These are phyloP conservation scores for Lanmaoa pseudosensibilis DNA, from an alignment of 768 basidiomycete genomes.

Conservation along the genomic window DNA sequence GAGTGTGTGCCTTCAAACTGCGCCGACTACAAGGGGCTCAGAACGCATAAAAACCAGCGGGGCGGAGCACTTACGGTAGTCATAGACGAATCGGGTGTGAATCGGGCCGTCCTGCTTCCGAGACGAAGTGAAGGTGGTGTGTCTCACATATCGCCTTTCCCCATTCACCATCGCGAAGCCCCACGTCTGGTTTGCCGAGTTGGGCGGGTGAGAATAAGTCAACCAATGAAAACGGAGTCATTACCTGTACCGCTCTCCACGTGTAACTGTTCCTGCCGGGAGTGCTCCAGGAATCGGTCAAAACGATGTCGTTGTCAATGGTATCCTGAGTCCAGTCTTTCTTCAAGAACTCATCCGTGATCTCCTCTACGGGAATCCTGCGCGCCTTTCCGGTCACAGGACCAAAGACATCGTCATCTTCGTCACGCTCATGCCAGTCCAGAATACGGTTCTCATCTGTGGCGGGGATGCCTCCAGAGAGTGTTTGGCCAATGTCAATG, in stretches of 20 bases:
- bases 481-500: constrained; percentile 64
- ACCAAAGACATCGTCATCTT: constrained; percentile 65
- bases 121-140: constrained; percentile 63
- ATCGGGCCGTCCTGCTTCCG: constrained; percentile 50
- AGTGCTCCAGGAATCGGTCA: constrained; percentile 52
- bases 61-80: constrained; percentile 53
- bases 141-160: constrained; percentile 60
- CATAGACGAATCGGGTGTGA: constrained; percentile 58
- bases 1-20: constrained; percentile 4
- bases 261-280: constrained; percentile 56
- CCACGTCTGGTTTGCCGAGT: constrained; percentile 59
- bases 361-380: constrained; percentile 47
- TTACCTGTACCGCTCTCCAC: constrained; percentile 68
- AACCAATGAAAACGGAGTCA: constrained; percentile 4
- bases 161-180: constrained; percentile 61
- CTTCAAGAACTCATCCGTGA: constrained; percentile 44
- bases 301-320: constrained; percentile 35
- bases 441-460: constrained; percentile 58
- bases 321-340: constrained; percentile 45
- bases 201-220: background rate
- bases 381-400: constrained; percentile 52
- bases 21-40: constrained; percentile 21
- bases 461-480: constrained; percentile 61
- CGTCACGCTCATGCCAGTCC: constrained; percentile 52
- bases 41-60: background rate